These are phyloP conservation scores for Aaosphaeria pasadenensis DNA, from an alignment of 2,329 filamentous ascomycete genomes.

Conservation along the genomic window DNA sequence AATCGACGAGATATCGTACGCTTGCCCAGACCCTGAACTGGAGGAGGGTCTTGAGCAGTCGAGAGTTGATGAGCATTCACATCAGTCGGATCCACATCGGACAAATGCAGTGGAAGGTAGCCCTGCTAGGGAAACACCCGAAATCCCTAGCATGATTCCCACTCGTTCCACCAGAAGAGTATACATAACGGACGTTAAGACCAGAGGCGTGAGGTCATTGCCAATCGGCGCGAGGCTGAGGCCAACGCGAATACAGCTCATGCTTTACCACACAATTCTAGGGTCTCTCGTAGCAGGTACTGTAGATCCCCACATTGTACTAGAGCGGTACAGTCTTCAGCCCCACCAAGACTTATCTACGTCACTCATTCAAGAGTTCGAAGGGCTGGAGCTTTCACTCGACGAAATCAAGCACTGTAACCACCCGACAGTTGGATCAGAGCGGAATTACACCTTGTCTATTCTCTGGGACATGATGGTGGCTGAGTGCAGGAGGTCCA, in stretches of 20 bases:
- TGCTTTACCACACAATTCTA: conserved; percentile 86
- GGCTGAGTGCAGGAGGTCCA: conserved; percentile 50
- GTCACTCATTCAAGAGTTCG: conserved; percentile 67
- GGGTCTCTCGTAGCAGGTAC: conserved; percentile 68
- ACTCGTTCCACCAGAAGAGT: conserved; percentile 35
- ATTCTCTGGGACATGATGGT: conserved; percentile 64
- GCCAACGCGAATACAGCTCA: conserved; percentile 80
- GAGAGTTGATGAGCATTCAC: conserved; percentile 26
- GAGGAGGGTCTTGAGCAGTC: conserved; percentile 51
- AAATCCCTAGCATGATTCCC: conserved; percentile 1
- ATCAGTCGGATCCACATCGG: conserved; percentile 31
- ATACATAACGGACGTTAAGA: conserved; percentile 92
- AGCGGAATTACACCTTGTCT: conserved; percentile 32
- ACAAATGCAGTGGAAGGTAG: conserved; percentile 16
- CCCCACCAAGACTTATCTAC: conserved; percentile 69
- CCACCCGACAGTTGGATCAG: no score
- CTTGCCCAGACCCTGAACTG: conserved; percentile 69
- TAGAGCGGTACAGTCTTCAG: conserved; percentile 69
- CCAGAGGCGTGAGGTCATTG: conserved; percentile 61
- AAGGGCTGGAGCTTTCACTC: conserved; percentile 51
- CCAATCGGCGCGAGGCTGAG: conserved; percentile 66
- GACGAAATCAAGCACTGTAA: conserved; percentile 51
- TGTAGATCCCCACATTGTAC: conserved; percentile 67
- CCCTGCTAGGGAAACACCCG: conserved; percentile 5
- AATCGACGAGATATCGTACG: conserved; percentile 80